A percentile compares a stretch with the other conserved stretches of the same genome.
These are phyloP conservation scores for Odontarrhena argentea DNA, from an alignment of 345 rosid species.

Conservation along the genomic window DNA sequence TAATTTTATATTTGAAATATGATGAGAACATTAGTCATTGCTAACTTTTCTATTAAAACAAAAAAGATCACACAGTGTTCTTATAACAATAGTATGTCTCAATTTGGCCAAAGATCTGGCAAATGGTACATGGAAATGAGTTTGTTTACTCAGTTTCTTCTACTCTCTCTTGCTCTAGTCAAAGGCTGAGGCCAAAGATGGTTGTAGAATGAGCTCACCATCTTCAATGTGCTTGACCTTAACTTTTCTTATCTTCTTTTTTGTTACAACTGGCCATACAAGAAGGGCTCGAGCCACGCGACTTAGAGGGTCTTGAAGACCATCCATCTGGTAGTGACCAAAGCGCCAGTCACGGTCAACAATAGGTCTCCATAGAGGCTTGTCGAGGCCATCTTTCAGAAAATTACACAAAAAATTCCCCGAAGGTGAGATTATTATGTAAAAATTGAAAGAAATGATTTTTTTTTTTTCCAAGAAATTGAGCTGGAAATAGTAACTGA, in stretches of 20 bases:
- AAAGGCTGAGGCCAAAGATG: constrained; percentile 38
- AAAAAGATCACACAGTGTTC: no score
- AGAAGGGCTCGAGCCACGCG: constrained; percentile 55
- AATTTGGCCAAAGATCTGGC: constrained; percentile 4
- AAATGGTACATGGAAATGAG: constrained; percentile 12
- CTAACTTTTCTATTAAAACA: no score
- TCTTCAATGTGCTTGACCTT: constrained; percentile 48
- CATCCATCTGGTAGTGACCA: constrained; percentile 95
- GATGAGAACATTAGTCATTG: no score
- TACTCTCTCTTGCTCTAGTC: constrained; percentile 36
- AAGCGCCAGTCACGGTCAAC: constrained; percentile 86
- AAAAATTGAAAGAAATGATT: neutral
- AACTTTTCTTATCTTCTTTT: constrained; percentile 47
- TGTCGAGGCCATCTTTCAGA: constrained; percentile 78
- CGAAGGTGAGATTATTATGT: constrained; percentile 13
- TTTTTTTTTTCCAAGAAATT: neutral
- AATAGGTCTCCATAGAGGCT: constrained; percentile 57
- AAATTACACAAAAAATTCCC: constrained; percentile 12
- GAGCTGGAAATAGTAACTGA: constrained; percentile 37
- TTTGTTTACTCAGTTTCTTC: neutral
- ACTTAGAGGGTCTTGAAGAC: constrained; percentile 89
- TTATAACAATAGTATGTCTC: constrained; percentile 5
- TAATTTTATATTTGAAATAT: no score
- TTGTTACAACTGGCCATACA: constrained; percentile 49
- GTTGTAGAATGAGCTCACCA: constrained; percentile 51